A percentile compares a stretch with the other conserved stretches of the same genome.
These are phyloP conservation scores for Spathaspora girioi DNA, from an alignment of 805 yeast genomes.

Conservation along the genomic window DNA sequence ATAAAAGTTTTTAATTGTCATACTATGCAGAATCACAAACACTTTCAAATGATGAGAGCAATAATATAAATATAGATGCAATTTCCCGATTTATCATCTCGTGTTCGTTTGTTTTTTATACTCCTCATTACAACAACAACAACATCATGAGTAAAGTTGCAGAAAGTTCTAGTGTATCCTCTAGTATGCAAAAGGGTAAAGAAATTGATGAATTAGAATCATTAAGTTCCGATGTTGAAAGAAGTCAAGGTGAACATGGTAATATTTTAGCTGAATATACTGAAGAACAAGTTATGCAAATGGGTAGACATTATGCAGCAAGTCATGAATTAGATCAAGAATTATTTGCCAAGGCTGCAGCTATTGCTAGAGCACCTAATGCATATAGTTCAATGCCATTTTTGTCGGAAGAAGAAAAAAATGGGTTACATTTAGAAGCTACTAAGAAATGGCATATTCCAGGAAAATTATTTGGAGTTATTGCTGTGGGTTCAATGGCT, in stretches of 20 bases:
- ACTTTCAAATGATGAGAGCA: not conserved
- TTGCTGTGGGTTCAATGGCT: constrained; percentile 61
- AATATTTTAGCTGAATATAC: constrained; percentile 56
- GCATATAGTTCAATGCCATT: constrained; percentile 56
- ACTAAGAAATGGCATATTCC: constrained; percentile 44
- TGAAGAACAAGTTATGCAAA: constrained; percentile 60
- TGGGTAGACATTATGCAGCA: constrained; percentile 65
- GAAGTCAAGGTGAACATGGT: constrained; percentile 21
- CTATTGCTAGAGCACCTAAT: constrained; percentile 54
- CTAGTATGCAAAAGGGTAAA: not conserved
- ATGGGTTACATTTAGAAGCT: constrained; percentile 47
- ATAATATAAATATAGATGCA: not conserved
- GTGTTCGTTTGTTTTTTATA: not conserved
- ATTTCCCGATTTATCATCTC: not conserved
- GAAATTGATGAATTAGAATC: constrained; percentile 18
- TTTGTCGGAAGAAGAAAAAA: constrained; percentile 40
- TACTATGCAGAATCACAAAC: not conserved
- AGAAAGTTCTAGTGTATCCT: not conserved
- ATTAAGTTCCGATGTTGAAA: constrained; percentile 16
- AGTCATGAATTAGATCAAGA: constrained; percentile 55
- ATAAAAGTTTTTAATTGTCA: not conserved
- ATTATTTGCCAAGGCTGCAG: constrained; percentile 58
- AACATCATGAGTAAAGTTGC: not conserved
- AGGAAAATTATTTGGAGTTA: constrained; percentile 46
- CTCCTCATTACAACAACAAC: not conserved